phyloP scores from a whole-genome alignment of 2,329 filamentous ascomycete species.

The Incumbomyces delicatus region DNA sequence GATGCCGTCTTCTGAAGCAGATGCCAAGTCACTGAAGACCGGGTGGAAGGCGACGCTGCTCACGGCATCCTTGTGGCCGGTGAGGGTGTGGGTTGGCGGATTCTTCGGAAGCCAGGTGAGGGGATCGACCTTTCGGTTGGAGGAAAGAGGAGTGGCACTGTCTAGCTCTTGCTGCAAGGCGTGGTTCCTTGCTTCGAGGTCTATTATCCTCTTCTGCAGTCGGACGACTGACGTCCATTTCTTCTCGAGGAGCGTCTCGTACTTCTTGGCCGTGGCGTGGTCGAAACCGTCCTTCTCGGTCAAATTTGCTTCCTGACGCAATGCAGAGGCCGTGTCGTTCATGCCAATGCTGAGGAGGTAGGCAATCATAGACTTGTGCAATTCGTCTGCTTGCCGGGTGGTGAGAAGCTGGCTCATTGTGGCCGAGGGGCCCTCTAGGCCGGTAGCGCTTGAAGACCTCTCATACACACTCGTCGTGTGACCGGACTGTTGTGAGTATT shows the following conservation, averaged over 20 bases:
- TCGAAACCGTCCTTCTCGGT: constrained; percentile 57
- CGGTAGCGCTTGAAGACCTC: background rate
- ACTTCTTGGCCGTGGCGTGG: constrained; percentile 77
- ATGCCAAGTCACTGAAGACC: constrained; percentile 79
- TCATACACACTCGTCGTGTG: constrained; percentile 10
- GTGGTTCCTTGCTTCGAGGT: constrained; percentile 67
- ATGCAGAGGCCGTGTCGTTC: constrained; percentile 55
- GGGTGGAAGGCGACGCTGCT: constrained; percentile 90
- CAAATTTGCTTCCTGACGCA: constrained; percentile 69
- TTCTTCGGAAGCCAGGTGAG: constrained; percentile 75
- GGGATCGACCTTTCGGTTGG: constrained; percentile 73
- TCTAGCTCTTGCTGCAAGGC: constrained; percentile 75
- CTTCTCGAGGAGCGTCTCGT: constrained; percentile 88
- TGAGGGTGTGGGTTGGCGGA: constrained; percentile 69
- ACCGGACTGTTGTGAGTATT: constrained; percentile 4
- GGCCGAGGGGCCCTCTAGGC: constrained; percentile 10
- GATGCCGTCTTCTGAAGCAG: constrained; percentile 81
- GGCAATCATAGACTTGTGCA: constrained; percentile 91
- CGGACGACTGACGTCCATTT: constrained; percentile 97
- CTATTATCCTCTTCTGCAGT: constrained; percentile 96
- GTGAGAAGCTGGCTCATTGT: constrained; percentile 69
- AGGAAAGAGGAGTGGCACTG: constrained; percentile 66
- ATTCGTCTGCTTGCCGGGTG: constrained; percentile 73
- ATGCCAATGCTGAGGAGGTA: constrained; percentile 71
- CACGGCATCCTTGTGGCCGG: constrained; percentile 71